Base-by-base conservation (phyloP, 345 rosid genomes). In the Salix exigua region DNA sequence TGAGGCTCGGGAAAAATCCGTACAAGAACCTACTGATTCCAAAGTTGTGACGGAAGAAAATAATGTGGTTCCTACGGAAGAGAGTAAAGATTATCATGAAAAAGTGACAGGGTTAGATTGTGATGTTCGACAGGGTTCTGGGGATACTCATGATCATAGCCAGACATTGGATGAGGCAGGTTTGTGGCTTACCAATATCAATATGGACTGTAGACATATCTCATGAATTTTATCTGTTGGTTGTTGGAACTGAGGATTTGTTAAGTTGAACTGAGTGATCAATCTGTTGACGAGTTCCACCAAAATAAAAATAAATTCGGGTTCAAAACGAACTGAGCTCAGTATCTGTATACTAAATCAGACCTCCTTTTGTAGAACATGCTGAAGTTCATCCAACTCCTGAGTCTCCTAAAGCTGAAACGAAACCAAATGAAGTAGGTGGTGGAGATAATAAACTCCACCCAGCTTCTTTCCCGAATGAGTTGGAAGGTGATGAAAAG, bases 351-450 rank as follows among this genome's bases (percentile, higher is more conserved):
- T 26, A 55, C 3, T 23, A 42, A 42, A 11, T 42, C 14, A 42
- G 46, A 42, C 26, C 68, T 68, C 11, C 16, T 51, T 74, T 75
- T 73, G 33, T 71, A 81, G 86, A 79, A 8, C 67, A 75, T 80
- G 51, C 60, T 44, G 83, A 68, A 58, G 76, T 53, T 76, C 44
- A 74, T 72, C 37, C 73, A 62, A 75, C 77, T 31, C 51, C 60
- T 69, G 82, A 75, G 37, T 62, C 76, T 51, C 58, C 81, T 53
- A 30, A 75, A 37, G 44, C 19, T 37, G 75, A 78, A n/a, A 66
- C 4, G 50, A 61, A 70, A 69, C 55, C 78, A 73, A 63, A 33
- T 77, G 85, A 69, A 74, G 75, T 23, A 48, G 40, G 61, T 25
- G 48, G 33, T 35, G 78, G 30, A 73, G 70, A 51, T 16, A 65